Evolutionary conservation across 2,329 filamentous ascomycete species (phyloP).

Genomic region (Fusarium torulosum): DNA sequence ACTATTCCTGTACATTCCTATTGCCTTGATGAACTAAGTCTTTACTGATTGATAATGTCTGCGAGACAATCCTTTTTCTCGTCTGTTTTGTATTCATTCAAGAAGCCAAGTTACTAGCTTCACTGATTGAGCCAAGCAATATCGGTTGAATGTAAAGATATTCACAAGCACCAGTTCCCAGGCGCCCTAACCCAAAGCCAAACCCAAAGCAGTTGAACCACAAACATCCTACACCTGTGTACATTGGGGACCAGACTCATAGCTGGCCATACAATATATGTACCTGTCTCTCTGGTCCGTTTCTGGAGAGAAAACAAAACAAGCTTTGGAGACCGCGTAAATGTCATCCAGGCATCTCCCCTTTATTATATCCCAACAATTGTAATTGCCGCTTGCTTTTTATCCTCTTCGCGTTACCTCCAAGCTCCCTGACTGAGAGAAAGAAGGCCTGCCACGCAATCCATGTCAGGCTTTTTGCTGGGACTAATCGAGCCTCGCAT

Average conservation of each 20-base stretch:
- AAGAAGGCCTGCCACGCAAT: conserved; percentile 89
- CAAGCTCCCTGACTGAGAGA: conserved; percentile 94
- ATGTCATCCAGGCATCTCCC: conserved; percentile 30
- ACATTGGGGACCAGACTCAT: conserved; percentile 29
- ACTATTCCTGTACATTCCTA: conserved; percentile 1
- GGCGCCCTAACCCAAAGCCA: conserved; percentile 30
- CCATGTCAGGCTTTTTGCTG: conserved; percentile 83
- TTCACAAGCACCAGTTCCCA: conserved; percentile 43
- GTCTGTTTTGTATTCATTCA: conserved; percentile 35
- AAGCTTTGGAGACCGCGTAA: conserved; percentile 19
- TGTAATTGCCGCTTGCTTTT: conserved; percentile 8
- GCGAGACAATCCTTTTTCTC: conserved; percentile 20
- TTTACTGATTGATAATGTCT: background rate
- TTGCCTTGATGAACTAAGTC: background rate
- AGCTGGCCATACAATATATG: conserved; percentile 32
- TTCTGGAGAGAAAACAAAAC: conserved; percentile 33
- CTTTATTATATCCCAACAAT: conserved; percentile 22
- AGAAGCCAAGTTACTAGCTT: conserved; percentile 31
- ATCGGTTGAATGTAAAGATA: conserved; percentile 41
- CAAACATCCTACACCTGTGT: conserved; percentile 38
- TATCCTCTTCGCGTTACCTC: conserved; percentile 60
- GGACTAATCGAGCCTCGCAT: conserved; percentile 76
- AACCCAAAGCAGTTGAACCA: conserved; percentile 25
- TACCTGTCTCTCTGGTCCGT: conserved; percentile 30
- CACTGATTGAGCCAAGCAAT: conserved; percentile 24